Evolutionary conservation across 2,329 filamentous ascomycete species (phyloP), one percentile per base, ranked within the genome.

Genomic region (Alternaria solani): DNA sequence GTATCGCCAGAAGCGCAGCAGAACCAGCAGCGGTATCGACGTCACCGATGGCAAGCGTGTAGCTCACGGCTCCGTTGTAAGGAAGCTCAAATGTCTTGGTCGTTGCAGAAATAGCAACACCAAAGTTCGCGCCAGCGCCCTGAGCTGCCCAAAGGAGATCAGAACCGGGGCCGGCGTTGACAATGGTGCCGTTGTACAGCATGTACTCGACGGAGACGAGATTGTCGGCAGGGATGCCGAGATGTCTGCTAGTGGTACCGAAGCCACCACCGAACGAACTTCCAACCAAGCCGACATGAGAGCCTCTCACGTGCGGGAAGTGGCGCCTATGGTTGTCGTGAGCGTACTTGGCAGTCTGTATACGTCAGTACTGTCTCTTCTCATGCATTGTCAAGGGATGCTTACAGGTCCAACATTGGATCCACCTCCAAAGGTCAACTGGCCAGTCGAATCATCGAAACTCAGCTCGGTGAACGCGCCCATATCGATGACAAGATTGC

Each of bases 71-170:
- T 39, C 56, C 54, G 16, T 62, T 41, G 12, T 48, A 43, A 41
- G 59, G 49, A n/a, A 60, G 25, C 14, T 51, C 49, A 16, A 44
- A 55, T 12, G 62, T 65, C 38, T 57, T 57, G 5, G 53, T 65
- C 4, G 56, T 65, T 18, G 56, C 56, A 18, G 62, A 65, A 7
- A 65, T 39, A 20, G 38, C 59, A 26, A 65, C 51, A 18, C 62
- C 62, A 12, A 65, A 62, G 26, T 41, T 65, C 9, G 62, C 26
- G 2, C 62, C 62, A 39, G 62, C 62, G 12, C 62, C 62, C 36
- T 65, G 59, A 20, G 62, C 62, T 32, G 59, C 62, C 62, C 62
- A 65, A 2, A 62, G 49, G 4, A 65, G 46, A 34, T 65, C 57
- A 4, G 62, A 63, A 6, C 57, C 59, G 26, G 30, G 46, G 9